Conservation (phyloP, 257 asterid species). For the Fraxinus anomala region DNA sequence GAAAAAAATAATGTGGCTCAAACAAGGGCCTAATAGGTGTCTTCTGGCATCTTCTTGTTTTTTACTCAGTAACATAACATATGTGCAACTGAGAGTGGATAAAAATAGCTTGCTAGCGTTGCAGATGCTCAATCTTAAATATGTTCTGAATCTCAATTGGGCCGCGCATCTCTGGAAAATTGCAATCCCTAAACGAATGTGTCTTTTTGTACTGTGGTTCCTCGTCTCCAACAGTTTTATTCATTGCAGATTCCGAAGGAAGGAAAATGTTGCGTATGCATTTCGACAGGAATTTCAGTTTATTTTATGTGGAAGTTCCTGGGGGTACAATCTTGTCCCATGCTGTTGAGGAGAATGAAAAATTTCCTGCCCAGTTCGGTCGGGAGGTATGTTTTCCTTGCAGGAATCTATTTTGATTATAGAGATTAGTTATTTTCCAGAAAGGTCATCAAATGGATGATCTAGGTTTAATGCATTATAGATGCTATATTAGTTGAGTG, state of each 20-base stretch:
- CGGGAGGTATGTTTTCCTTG: slow-evolving; percentile 67
- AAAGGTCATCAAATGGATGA: slow-evolving; percentile 1
- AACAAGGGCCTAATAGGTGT: background rate
- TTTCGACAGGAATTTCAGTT: slow-evolving; percentile 61
- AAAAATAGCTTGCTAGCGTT: background rate
- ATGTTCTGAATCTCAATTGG: slow-evolving; percentile 20
- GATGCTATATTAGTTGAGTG: background rate
- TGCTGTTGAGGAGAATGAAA: slow-evolving; percentile 73
- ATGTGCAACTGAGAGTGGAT: slow-evolving; percentile 1
- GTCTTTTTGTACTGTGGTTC: background rate
- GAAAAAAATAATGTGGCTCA: too few relatives aligned
- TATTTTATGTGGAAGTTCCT: slow-evolving; percentile 92
- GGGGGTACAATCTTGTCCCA: slow-evolving; percentile 74
- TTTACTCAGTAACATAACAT: background rate
- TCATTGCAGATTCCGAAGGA: slow-evolving; percentile 60
- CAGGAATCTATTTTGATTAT: background rate
- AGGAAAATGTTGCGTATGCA: slow-evolving; percentile 52
- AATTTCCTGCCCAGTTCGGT: slow-evolving; percentile 87
- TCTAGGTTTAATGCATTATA: background rate
- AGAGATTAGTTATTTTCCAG: background rate
- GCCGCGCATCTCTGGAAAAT: slow-evolving; percentile 7
- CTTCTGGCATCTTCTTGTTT: background rate
- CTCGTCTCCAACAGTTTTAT: slow-evolving; percentile 22
- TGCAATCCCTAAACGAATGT: slow-evolving; percentile 13
- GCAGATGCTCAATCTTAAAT: slow-evolving; percentile 18